Evolutionary conservation across 129 eudicot species (phyloP), one percentile per base, ranked within the genome.

Genomic region (Calendula officinalis): DNA sequence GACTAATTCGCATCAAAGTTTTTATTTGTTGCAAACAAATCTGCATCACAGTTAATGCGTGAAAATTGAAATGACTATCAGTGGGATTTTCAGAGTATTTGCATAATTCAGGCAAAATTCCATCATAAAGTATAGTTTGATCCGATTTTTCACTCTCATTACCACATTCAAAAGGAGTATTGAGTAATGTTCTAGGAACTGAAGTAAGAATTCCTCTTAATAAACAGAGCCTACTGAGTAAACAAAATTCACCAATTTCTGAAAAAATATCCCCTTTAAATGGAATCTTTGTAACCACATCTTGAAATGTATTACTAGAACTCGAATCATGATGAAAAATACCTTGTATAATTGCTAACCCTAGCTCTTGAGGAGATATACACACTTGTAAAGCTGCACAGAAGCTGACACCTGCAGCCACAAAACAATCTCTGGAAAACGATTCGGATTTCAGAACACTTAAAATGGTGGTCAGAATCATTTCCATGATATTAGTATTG

Each of bases 341-440:
- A 57, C 87, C 92, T 78, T 69, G 81, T 69, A 82, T 78, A 11
- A 94, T 71, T n/a, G 72, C 73, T 73, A 74, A 78, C n/a, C 97
- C 99, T 62, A 88, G 95, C 70, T 94, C 95, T 35, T 94, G 76
- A 5, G 88, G 74, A 64, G 67, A 51, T 15, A 94, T 78, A 54
- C 87, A 86, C 11, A 71, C 97, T 68, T 88, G 99, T 49, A 94
- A 72, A 6, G 99, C 99, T 30, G 92, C 92, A 80, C 87, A 94
- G 39, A 94, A 86, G 62, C 92, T 81, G 69, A 94, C 97, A 22
- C 99, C 97, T n/a, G 99, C 99, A 43, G 99, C 95, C 79, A 94
- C 99, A 72, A 75, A 82, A 69, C 99, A 77, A 71, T 94, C 99
- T 72, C 99, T 94, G 1, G 99, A 83, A 77, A 86, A 94, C 3